Evolutionary conservation across 495 filamentous ascomycete genomes (phyloP).

Genomic region (Neurospora sp.): DNA sequence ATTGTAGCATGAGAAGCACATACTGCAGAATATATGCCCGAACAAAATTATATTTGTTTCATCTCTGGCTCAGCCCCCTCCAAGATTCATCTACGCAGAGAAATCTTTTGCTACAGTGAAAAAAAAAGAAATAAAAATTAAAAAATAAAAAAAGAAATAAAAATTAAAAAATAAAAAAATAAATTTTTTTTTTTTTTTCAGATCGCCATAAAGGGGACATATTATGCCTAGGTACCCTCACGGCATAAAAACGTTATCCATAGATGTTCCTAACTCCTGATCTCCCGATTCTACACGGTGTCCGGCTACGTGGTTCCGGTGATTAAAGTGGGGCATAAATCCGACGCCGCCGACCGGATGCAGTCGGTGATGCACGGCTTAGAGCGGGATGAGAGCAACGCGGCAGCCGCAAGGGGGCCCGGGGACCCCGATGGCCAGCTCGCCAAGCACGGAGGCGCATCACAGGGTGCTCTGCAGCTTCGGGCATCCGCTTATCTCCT

Average conservation of each 20-base stretch:
- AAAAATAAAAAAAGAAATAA: too few relatives aligned
- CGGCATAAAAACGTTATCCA: not conserved
- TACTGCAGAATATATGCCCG: not conserved
- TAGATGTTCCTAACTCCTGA: not conserved
- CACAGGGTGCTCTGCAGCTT: not conserved
- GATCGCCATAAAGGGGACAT: not conserved
- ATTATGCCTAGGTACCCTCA: not conserved
- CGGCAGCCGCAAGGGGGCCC: not conserved
- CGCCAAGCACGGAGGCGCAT: not conserved
- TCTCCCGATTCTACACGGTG: not conserved
- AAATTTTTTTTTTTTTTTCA: too few relatives aligned
- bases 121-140: too few relatives aligned
- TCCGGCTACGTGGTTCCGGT: not conserved
- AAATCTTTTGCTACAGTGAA: too few relatives aligned
- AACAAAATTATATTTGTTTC: not conserved
- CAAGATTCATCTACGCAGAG: not conserved
- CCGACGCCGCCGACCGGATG: not conserved
- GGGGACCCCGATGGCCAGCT: not conserved
- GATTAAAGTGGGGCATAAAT: not conserved
- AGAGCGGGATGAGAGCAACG: not conserved
- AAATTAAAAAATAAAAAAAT: too few relatives aligned
- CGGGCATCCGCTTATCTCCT: not conserved
- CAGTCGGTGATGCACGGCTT: not conserved
- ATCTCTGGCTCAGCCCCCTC: not conserved
- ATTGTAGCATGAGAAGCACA: not conserved